Evolutionary conservation across 352 stramenopile genomes (phyloP).

Genomic region (Aphanomyces euteiches): DNA sequence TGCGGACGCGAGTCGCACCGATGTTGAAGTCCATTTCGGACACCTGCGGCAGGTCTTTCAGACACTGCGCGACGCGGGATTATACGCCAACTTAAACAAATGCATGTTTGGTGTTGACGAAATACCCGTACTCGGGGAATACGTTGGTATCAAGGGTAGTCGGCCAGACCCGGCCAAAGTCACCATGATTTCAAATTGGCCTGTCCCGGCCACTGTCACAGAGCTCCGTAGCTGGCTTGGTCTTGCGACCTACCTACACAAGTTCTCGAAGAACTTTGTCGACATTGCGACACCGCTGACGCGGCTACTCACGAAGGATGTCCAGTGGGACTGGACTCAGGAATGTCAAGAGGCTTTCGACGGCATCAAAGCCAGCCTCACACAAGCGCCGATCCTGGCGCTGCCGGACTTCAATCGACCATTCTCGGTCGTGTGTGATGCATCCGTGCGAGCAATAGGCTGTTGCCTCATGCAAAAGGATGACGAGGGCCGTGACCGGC

Average conservation of each 20-base stretch:
- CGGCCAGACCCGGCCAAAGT: slow-evolving; percentile 14
- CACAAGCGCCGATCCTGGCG: background rate
- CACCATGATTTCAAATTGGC: slow-evolving; percentile 28
- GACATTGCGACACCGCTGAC: slow-evolving; percentile 21
- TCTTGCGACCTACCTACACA: slow-evolving; percentile 28
- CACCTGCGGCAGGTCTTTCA: slow-evolving; percentile 24
- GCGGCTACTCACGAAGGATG: slow-evolving; percentile 7
- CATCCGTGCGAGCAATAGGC: slow-evolving; percentile 33
- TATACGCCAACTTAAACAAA: slow-evolving; percentile 36
- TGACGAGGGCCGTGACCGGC: slow-evolving; percentile 28
- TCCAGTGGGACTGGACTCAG: slow-evolving; percentile 1
- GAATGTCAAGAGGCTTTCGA: slow-evolving; percentile 19
- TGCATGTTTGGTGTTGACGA: slow-evolving; percentile 16
- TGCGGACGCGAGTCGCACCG: slow-evolving; percentile 30
- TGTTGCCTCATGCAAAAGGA: background rate
- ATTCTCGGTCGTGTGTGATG: slow-evolving; percentile 36
- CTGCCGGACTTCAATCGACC: slow-evolving; percentile 5
- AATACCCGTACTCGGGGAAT: slow-evolving; percentile 37
- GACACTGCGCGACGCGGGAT: slow-evolving; percentile 30
- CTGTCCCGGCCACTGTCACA: slow-evolving; percentile 32
- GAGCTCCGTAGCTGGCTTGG: slow-evolving; percentile 7
- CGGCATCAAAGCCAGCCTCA: slow-evolving; percentile 11
- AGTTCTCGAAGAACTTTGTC: slow-evolving; percentile 30
- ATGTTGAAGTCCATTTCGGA: slow-evolving; percentile 12
- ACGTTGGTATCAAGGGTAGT: slow-evolving; percentile 19